Percentiles rank a stretch among this genome's conserved stretches.
These are phyloP conservation scores for Ogataea methanolica DNA, from an alignment of 805 yeast genomes.

Conservation along the genomic window DNA sequence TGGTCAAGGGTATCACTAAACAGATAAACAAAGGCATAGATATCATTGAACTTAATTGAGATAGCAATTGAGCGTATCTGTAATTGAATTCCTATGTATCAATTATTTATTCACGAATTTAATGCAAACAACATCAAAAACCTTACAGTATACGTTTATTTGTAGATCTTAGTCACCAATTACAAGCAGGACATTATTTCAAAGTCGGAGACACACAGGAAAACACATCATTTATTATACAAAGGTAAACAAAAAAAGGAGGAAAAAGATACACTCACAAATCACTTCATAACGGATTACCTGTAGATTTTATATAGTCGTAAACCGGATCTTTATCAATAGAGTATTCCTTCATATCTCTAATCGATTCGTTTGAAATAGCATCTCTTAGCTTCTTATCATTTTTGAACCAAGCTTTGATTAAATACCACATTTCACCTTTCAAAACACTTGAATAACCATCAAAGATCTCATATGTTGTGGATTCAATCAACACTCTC, in stretches of 20 bases:
- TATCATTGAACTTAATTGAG: too few relatives aligned
- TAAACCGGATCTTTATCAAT: slow-evolving; percentile 56
- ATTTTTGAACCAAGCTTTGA: slow-evolving; percentile 60
- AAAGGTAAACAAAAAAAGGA: not conserved
- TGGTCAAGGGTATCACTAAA: not conserved
- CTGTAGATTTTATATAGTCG: slow-evolving; percentile 37
- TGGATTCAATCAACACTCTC: slow-evolving; percentile 58
- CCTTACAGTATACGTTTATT: too few relatives aligned
- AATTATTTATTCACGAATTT: too few relatives aligned
- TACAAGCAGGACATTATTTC: not conserved
- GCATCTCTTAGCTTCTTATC: slow-evolving; percentile 62
- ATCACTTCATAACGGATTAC: slow-evolving; percentile 24
- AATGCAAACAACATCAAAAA: too few relatives aligned
- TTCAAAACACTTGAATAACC: slow-evolving; percentile 37
- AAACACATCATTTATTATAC: not conserved
- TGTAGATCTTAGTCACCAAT: too few relatives aligned
- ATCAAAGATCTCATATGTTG: slow-evolving; percentile 46
- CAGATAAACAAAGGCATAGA: too few relatives aligned
- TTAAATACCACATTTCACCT: slow-evolving; percentile 58
- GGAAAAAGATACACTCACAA: not conserved
- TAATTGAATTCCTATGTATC: too few relatives aligned
- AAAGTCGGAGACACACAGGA: too few relatives aligned
- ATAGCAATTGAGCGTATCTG: too few relatives aligned
- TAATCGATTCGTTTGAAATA: slow-evolving; percentile 42
- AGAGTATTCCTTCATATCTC: slow-evolving; percentile 41